Evolutionary conservation across 1,284 basidiomycete species (phyloP), one percentile per base, ranked within the genome.

Genomic region (Phellinidium pouzarii): DNA sequence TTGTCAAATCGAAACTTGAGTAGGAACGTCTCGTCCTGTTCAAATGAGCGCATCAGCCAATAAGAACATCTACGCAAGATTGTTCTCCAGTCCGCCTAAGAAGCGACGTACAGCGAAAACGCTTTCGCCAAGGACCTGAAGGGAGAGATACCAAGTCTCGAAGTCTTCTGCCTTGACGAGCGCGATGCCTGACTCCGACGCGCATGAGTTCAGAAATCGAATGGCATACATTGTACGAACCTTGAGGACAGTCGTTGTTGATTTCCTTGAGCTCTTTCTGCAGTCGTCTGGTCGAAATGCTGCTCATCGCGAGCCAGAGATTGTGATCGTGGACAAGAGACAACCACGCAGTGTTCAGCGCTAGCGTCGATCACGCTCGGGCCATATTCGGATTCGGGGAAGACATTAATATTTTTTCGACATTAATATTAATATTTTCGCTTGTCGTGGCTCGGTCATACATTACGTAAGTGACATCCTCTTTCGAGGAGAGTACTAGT

Each of bases 71-170:
- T 47, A 19, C 49, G 19, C 31, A 31, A 14, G 37, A 22, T 29
- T 22, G 26, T 17, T 20, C 20, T 38, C 25, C 31, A 25, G 14
- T 6, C 12, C 40, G 44, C 41, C 11, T 19, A 29, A 23, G 22
- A 20, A 20, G 20, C 22, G 3, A 59, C 71, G 52, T 60, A 80
- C 87, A 73, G 79, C 64, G 70, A 87, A 91, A 55, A 84, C 62
- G 40, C 81, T 86, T 54, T 90, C 82, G 26, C 87, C 88, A 71
- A 88, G 78, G 44, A 90, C 83, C 65, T 91, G 82, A 60, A 90
- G 79, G 4, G 80, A 75, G 62, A 90, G 79, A 59, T 73, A 67
- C 87, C 88, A 90, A 40, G 74, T 82, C 60, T 77, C 69, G 61
- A 88, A 84, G 68, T 89, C 78, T 55, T 89, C 84, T 4, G 86